phyloP scores from a whole-genome alignment of 106 monocot genomes.

The Phalaenopsis equestris region DNA sequence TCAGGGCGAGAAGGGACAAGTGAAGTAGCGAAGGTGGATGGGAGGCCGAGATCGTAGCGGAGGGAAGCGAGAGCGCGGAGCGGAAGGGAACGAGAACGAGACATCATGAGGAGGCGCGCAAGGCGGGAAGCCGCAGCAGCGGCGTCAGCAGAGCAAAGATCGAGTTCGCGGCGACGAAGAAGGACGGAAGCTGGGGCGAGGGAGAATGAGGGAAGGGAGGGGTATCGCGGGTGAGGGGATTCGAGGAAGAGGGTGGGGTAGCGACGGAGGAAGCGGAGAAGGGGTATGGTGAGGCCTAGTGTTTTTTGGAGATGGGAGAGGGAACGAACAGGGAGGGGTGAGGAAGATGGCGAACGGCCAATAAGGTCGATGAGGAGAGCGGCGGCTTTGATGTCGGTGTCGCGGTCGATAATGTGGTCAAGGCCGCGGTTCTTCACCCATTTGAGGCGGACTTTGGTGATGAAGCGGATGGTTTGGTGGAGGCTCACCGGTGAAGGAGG shows the following conservation, averaged over 20 bases:
- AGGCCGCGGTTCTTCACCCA: conserved; percentile 86
- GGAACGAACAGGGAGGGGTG: conserved; percentile 33
- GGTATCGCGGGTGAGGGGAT: conserved; percentile 53
- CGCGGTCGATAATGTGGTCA: conserved; percentile 92
- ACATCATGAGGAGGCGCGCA: conserved; percentile 46
- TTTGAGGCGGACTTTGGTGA: conserved; percentile 67
- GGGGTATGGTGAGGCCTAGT: conserved; percentile 80
- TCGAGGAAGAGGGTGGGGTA: conserved; percentile 80
- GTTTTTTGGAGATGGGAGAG: conserved; percentile 61
- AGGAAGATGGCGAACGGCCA: conserved; percentile 31
- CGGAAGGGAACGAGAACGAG: conserved; percentile 40
- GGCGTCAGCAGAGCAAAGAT: conserved; percentile 14
- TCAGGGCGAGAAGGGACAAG: conserved; percentile 20
- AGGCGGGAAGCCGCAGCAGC: conserved; percentile 27
- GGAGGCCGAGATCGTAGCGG: conserved; percentile 59
- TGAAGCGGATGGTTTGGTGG: background rate
- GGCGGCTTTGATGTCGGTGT: conserved; percentile 74
- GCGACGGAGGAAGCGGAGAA: conserved; percentile 93
- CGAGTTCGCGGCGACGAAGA: conserved; percentile 38
- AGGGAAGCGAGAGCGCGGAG: conserved; percentile 31
- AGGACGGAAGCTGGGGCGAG: conserved; percentile 37
- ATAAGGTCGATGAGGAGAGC: conserved; percentile 65
- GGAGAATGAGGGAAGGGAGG: conserved; percentile 63
- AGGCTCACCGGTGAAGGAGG: background rate
- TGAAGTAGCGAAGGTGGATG: conserved; percentile 29